phyloP scores from a whole-genome alignment of 2,329 filamentous ascomycete genomes.

The Fusarium oxysporum region DNA sequence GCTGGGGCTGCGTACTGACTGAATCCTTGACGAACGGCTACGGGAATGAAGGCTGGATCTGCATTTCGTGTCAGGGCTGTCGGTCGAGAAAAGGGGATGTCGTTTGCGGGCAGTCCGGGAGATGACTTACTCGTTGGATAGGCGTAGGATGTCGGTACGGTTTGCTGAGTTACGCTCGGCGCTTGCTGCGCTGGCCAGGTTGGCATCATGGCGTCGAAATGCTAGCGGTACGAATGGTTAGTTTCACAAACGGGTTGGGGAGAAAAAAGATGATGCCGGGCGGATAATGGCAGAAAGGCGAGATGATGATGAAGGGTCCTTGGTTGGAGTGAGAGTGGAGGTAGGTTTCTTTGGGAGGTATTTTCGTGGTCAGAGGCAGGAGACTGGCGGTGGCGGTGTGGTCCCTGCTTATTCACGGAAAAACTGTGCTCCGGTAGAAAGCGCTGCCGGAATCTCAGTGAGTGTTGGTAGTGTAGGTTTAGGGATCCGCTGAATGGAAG shows the following conservation, averaged over 20 bases:
- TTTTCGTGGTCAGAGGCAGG: constrained; percentile 37
- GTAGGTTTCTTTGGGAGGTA: constrained; percentile 32
- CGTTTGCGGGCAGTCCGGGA: not conserved
- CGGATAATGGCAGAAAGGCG: constrained; percentile 19
- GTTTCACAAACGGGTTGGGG: constrained; percentile 35
- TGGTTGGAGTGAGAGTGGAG: constrained; percentile 19
- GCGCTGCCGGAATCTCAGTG: not conserved
- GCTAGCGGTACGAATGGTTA: constrained; percentile 41
- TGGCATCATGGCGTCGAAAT: constrained; percentile 50
- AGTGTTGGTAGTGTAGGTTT: not conserved
- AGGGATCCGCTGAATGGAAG: not conserved
- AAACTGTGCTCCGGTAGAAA: constrained; percentile 21
- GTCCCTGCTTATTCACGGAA: constrained; percentile 43
- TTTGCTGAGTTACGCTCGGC: constrained; percentile 56
- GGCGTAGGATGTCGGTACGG: constrained; percentile 51
- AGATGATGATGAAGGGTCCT: constrained; percentile 10
- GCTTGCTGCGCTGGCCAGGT: constrained; percentile 54
- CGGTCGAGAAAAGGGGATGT: not conserved
- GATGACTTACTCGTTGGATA: constrained; percentile 54
- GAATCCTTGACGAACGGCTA: constrained; percentile 72
- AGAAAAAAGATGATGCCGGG: constrained; percentile 27
- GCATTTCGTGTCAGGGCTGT: constrained; percentile 41
- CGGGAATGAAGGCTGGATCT: constrained; percentile 69
- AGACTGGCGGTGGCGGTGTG: constrained; percentile 39
- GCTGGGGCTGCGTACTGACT: constrained; percentile 57